These are phyloP conservation scores for Annona cherimola DNA, from an alignment of 164 flowering plant genomes.

Conservation along the genomic window DNA sequence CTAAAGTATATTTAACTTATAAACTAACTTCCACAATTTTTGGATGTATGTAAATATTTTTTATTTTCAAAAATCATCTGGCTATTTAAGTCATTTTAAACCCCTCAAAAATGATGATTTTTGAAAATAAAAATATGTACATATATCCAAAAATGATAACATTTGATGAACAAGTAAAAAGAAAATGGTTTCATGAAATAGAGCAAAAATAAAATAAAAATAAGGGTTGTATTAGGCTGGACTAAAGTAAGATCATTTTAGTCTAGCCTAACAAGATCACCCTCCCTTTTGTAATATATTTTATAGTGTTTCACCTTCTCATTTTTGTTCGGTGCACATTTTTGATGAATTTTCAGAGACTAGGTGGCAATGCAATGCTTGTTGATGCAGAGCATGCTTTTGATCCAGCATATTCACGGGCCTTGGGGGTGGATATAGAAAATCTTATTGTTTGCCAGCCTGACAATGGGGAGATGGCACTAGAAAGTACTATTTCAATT, in stretches of 20 bases:
- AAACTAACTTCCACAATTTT: too few species aligned
- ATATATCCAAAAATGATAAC: too few species aligned
- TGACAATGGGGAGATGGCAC: slow-evolving; percentile 97
- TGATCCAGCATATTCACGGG: slow-evolving; percentile 95
- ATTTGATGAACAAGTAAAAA: too few species aligned
- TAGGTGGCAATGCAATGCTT: slow-evolving; percentile 99
- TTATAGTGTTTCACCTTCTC: neutral
- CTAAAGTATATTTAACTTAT: too few species aligned
- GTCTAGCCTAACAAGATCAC: neutral
- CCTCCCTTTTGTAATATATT: too few species aligned
- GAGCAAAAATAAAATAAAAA: too few species aligned
- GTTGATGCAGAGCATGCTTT: slow-evolving; percentile 99
- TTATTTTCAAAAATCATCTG: too few species aligned
- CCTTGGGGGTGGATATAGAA: slow-evolving; percentile 93
- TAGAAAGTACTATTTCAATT: slow-evolving; percentile 63
- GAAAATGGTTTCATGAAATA: too few species aligned
- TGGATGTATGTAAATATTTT: too few species aligned
- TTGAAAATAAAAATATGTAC: too few species aligned
- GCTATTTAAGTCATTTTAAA: too few species aligned
- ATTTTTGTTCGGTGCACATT: slow-evolving; percentile 8
- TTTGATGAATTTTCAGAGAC: slow-evolving; percentile 45
- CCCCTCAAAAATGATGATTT: too few species aligned
- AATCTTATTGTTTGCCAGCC: slow-evolving; percentile 97
- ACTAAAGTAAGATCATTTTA: neutral
- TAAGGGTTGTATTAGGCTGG: neutral